These are phyloP conservation scores for Pyrenopolyporus hunteri DNA, from an alignment of 495 filamentous ascomycete genomes.

Conservation along the genomic window DNA sequence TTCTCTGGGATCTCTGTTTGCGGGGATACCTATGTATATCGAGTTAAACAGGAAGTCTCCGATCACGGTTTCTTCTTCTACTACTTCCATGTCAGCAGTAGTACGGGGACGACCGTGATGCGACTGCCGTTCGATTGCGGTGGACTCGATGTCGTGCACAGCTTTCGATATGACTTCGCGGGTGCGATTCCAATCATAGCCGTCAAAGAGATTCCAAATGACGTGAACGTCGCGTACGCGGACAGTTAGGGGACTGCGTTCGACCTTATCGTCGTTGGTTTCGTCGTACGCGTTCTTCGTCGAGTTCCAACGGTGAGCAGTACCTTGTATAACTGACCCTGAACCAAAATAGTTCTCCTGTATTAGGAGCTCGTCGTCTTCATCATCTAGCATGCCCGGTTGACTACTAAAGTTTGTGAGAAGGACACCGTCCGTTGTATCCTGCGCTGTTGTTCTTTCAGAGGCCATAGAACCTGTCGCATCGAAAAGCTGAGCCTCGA, in stretches of 20 bases:
- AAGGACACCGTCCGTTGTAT: slow-evolving; percentile 63
- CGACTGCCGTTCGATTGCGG: slow-evolving; percentile 73
- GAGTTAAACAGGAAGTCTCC: slow-evolving; percentile 98
- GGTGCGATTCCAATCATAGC: slow-evolving; percentile 93
- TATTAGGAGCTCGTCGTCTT: slow-evolving; percentile 63
- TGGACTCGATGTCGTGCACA: slow-evolving; percentile 82
- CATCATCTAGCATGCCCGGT: slow-evolving; percentile 30
- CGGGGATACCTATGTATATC: slow-evolving; percentile 93
- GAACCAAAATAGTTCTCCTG: slow-evolving; percentile 81
- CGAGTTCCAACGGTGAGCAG: slow-evolving; percentile 80
- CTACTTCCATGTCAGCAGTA: slow-evolving; percentile 62
- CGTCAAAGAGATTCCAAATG: slow-evolving; percentile 98
- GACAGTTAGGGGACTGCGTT: slow-evolving; percentile 73
- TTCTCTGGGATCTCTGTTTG: slow-evolving; percentile 81
- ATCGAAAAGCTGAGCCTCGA: slow-evolving; percentile 50
- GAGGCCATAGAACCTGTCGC: slow-evolving; percentile 46
- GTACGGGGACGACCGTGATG: slow-evolving; percentile 47
- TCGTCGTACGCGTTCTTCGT: slow-evolving; percentile 73
- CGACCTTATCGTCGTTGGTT: slow-evolving; percentile 65
- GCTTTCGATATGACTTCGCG: slow-evolving; percentile 84
- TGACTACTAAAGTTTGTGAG: slow-evolving; percentile 51
- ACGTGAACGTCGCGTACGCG: slow-evolving; percentile 84
- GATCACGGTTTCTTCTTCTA: slow-evolving; percentile 85
- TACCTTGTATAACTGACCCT: slow-evolving; percentile 64
- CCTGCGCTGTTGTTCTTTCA: slow-evolving; percentile 48